These are phyloP conservation scores for Gnetum montanum DNA, from an alignment of 75 land plant species.

Conservation along the genomic window DNA sequence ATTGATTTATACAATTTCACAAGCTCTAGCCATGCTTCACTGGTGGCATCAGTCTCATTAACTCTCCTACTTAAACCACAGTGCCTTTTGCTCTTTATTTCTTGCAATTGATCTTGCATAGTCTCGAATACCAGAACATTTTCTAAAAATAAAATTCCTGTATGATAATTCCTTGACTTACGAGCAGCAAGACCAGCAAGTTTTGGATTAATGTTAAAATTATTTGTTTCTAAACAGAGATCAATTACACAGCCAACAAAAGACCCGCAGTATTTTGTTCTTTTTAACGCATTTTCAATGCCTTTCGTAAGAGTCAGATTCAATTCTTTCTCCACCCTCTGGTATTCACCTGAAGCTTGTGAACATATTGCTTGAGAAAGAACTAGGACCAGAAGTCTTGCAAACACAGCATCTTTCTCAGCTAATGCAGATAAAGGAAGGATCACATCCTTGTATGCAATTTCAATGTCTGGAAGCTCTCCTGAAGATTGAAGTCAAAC, in stretches of 20 bases:
- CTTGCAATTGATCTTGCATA: constrained; percentile 10
- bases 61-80: constrained; percentile 19
- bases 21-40: constrained; percentile 44
- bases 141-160: constrained; percentile 33
- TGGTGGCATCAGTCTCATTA: constrained; percentile 3
- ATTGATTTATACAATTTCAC: constrained; percentile 34
- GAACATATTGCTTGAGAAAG: constrained; percentile 24
- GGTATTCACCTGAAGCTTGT: constrained; percentile 5
- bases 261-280: constrained; percentile 18
- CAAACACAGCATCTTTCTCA: constrained; percentile 31
- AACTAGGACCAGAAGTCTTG: constrained; percentile 27
- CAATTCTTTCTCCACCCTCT: constrained; percentile 14
- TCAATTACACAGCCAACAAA: constrained; percentile 29
- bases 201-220: constrained; percentile 32
- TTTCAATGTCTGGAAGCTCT: constrained; percentile 48
- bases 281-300: constrained; percentile 25
- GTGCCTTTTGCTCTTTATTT: constrained; percentile 21
- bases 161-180: constrained; percentile 35
- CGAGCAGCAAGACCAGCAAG: constrained; percentile 28
- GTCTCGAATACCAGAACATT: constrained; percentile 28
- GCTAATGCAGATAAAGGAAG: constrained; percentile 31
- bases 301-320: constrained; percentile 17
- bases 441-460: constrained; percentile 33
- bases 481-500: constrained; percentile 22
- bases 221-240: constrained; percentile 24